phyloP scores from a whole-genome alignment of 805 yeast species.

The Myxozyma neotropica region DNA sequence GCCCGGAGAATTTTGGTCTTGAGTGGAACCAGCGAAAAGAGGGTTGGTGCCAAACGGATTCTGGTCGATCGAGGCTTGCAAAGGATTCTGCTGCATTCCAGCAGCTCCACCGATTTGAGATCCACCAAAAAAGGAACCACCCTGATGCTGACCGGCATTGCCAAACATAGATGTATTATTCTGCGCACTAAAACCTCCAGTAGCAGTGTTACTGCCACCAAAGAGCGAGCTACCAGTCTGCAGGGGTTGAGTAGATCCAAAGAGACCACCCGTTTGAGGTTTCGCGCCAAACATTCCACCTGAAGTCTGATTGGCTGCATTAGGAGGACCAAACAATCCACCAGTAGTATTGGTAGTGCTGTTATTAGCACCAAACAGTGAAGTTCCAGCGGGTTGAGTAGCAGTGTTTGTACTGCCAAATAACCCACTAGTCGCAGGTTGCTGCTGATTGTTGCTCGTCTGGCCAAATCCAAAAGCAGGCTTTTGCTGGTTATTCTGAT shows the following conservation, averaged over 20 bases:
- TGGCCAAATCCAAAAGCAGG: conserved; percentile 28
- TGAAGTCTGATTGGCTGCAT: conserved; percentile 30
- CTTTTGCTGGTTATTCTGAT: conserved; percentile 18
- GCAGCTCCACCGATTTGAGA: conserved; percentile 11
- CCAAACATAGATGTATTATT: conserved; percentile 27
- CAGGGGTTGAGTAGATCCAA: conserved; percentile 34
- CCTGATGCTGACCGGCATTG: conserved; percentile 27
- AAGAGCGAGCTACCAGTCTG: conserved; percentile 30
- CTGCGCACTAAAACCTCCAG: conserved; percentile 51
- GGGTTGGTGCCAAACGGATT: conserved; percentile 84
- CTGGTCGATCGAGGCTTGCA: conserved; percentile 46
- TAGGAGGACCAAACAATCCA: conserved; percentile 36
- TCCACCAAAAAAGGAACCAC: conserved; percentile 31
- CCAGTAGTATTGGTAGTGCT: conserved; percentile 30
- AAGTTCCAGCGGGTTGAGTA: conserved; percentile 22
- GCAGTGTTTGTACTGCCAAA: conserved; percentile 46
- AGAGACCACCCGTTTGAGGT: conserved; percentile 34
- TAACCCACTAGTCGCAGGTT: conserved; percentile 35
- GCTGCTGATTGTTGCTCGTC: conserved; percentile 20
- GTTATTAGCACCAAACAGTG: conserved; percentile 39
- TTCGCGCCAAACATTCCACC: conserved; percentile 42
- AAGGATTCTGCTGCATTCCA: conserved; percentile 38
- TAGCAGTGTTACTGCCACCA: conserved; percentile 37
- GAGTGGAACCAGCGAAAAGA: conserved; percentile 52
- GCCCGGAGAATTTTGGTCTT: conserved; percentile 47